Base-by-base conservation (phyloP, 768 basidiomycete genomes). In the Rhizopogon vulgaris region DNA sequence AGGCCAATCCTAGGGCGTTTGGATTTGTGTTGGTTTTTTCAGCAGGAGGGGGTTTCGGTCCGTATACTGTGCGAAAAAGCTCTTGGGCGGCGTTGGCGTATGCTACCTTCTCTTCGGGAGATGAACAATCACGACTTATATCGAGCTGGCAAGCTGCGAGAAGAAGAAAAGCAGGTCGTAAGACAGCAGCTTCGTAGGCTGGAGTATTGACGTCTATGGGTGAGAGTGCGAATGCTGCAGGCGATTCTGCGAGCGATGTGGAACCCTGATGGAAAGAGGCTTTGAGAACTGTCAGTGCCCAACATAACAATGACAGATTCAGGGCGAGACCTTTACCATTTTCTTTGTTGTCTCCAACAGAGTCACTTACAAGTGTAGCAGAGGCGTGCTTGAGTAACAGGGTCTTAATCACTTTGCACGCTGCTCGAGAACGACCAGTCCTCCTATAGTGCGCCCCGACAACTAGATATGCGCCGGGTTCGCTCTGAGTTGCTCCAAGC, bases 81-180 rank as follows among this genome's bases (percentile, higher is more conserved):
- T 56, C 60, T 30, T 62, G 54, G 30, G 66, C 66, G 12, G 53
- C 46, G 17, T 54, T 55, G 15, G 52, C 59, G 39, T 68, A 65
- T 6, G 15, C 42, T 6, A 36, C 38, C 41, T 57, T 66, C 50
- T 59, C 56, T 14, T 62, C 49, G 52, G 54, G 52, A 27, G 54
- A 54, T 2, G 58, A 54, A 45, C 36, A 55, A 17, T 63, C 65
- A 12, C 68, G 63, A 18, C 66, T 69, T 38, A 67, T 59, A 47
- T 67, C 66, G 51, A 69, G 27, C 40, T 67, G 66, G 53, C 66
- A 67, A 2, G 66, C 66, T n/a, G 68, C 66, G 10, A 67, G 48
- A 45, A 69, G 55, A 45, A 67, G 52, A 58, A 59, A 50, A 2
- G 63, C 66, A 12, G 66, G 66, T 37, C 66, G 66, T 40, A 63